These are phyloP conservation scores for Monilinia vaccinii-corymbosi DNA, from an alignment of 2,329 filamentous ascomycete genomes.

Conservation along the genomic window DNA sequence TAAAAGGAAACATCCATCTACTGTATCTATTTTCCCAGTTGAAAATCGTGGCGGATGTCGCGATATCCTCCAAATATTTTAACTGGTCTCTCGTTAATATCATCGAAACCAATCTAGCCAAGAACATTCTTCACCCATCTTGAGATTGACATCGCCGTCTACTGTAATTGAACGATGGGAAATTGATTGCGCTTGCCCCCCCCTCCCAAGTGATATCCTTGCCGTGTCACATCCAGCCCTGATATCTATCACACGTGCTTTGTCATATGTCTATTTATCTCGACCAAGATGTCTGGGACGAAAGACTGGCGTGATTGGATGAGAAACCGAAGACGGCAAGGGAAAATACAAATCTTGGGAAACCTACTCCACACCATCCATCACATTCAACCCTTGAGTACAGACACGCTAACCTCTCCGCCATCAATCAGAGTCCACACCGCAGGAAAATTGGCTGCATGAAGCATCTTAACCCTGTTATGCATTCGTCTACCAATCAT, in stretches of 20 bases:
- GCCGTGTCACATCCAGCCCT: slow-evolving; percentile 25
- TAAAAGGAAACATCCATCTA: too few species aligned
- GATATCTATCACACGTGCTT: slow-evolving; percentile 19
- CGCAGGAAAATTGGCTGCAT: slow-evolving; percentile 13
- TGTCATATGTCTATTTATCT: slow-evolving; percentile 26
- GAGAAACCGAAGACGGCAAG: neutral
- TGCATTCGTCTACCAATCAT: slow-evolving; percentile 9
- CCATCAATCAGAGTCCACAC: slow-evolving; percentile 13
- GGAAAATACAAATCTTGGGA: neutral
- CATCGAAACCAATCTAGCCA: neutral
- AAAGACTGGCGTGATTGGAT: neutral
- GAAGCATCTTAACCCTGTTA: slow-evolving; percentile 4
- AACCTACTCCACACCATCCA: slow-evolving; percentile 9
- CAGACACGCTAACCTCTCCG: slow-evolving; percentile 7
- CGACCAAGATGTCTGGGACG: neutral
- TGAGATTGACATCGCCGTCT: slow-evolving; percentile 8
- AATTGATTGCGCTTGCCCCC: neutral
- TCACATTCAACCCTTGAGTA: neutral
- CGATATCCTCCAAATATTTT: slow-evolving; percentile 4
- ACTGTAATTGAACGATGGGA: neutral
- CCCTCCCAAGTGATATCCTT: neutral
- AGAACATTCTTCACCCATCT: neutral
- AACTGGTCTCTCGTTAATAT: neutral
- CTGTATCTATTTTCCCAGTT: neutral
- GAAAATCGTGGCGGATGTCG: slow-evolving; percentile 2